Evolutionary conservation across 2,329 filamentous ascomycete genomes (phyloP).

Genomic region (Helotiales sp.): DNA sequence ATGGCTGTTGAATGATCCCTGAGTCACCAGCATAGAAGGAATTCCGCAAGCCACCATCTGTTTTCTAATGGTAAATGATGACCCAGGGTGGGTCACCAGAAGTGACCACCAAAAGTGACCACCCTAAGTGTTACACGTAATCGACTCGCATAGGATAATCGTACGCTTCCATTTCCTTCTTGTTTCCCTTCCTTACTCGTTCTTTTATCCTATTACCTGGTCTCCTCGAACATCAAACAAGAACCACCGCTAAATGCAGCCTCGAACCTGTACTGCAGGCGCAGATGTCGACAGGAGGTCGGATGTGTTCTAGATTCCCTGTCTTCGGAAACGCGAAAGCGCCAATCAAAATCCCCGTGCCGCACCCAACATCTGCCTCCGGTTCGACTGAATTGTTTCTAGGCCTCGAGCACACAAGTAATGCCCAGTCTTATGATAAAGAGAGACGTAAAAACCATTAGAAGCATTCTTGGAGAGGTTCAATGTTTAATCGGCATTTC

Average conservation of each 20-base stretch:
- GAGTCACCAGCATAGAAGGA: background rate
- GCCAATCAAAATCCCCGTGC: background rate
- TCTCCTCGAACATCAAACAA: background rate
- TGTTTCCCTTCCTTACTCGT: background rate
- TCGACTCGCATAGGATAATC: background rate
- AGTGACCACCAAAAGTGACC: background rate
- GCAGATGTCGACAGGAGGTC: background rate
- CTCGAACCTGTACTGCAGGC: background rate
- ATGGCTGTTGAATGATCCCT: constrained; percentile 4
- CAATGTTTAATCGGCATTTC: too few relatives aligned
- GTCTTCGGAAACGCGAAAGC: background rate
- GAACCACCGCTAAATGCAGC: background rate
- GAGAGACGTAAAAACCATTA: too few relatives aligned
- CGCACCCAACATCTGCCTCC: background rate
- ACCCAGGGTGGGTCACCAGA: constrained; percentile 4
- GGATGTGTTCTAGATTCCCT: background rate
- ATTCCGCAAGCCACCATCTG: background rate
- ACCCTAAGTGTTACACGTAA: too few relatives aligned
- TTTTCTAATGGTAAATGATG: constrained; percentile 11
- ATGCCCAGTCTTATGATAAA: too few relatives aligned
- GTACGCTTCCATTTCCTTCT: background rate
- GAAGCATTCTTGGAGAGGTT: too few relatives aligned
- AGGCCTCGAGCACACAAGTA: background rate
- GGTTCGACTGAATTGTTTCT: background rate
- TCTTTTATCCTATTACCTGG: background rate